Percentiles rank a stretch among this genome's conserved stretches.
Conservation (phyloP, 108 stramenopile genomes). For the Nannochloropsis gaditana region DNA sequence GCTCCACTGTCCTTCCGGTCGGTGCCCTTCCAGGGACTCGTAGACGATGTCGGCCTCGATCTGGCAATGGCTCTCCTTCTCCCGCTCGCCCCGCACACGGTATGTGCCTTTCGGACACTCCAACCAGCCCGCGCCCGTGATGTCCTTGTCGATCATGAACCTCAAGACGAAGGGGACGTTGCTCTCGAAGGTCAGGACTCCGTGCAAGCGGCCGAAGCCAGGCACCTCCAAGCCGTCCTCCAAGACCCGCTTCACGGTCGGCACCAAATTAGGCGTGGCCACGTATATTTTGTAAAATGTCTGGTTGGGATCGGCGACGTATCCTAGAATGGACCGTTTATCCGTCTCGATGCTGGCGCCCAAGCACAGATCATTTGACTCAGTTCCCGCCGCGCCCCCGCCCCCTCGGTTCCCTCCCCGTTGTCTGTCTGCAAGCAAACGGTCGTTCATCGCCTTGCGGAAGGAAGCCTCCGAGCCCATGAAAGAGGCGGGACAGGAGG, state of each 20-base stretch:
- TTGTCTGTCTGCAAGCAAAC: constrained; percentile 16
- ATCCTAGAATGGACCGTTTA: constrained; percentile 77
- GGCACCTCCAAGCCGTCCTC: constrained; percentile 79
- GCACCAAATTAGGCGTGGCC: constrained; percentile 82
- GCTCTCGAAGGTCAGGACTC: constrained; percentile 76
- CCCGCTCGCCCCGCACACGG: constrained; percentile 52
- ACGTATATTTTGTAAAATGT: constrained; percentile 77
- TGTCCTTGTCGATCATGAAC: constrained; percentile 93
- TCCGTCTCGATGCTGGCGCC: constrained; percentile 62
- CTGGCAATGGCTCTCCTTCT: constrained; percentile 75
- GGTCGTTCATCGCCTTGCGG: constrained; percentile 9
- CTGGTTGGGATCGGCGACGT: constrained; percentile 63
- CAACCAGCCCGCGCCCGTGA: constrained; percentile 90
- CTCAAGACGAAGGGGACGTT: constrained; percentile 97
- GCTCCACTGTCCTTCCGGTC: constrained; percentile 87
- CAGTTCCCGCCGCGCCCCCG: constrained; percentile 14
- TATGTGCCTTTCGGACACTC: constrained; percentile 78
- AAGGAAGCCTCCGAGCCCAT: constrained; percentile 23
- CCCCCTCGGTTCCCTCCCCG: not conserved
- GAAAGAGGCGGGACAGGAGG: constrained; percentile 37
- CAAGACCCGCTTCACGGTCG: constrained; percentile 78
- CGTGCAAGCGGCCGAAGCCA: constrained; percentile 56
- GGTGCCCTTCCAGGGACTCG: constrained; percentile 76
- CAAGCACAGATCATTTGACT: constrained; percentile 49
- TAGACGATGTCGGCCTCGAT: constrained; percentile 74